A percentile compares a stretch with the other conserved stretches of the same genome.
Conservation (phyloP, 2,329 filamentous ascomycete genomes). For the Fusarium guadeloupense region DNA sequence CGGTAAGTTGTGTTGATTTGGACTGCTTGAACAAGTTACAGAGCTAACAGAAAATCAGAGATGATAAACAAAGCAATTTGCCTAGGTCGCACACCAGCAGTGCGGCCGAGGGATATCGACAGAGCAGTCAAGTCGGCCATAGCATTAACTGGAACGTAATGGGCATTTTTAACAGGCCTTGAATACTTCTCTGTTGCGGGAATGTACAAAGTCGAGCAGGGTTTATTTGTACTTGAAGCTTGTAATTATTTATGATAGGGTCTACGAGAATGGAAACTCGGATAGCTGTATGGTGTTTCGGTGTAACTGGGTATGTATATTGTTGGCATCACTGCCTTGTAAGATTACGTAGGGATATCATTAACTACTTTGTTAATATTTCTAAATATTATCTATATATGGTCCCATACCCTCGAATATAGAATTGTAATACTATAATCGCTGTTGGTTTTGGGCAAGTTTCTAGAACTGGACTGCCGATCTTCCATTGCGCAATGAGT, state of each 20-base stretch:
- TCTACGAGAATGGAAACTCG: not conserved
- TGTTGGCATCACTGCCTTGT: not conserved
- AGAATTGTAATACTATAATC: too few relatives aligned
- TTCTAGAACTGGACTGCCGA: not conserved
- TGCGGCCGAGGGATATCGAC: constrained; percentile 52
- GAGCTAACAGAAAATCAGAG: constrained; percentile 44
- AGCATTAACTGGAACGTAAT: constrained; percentile 11
- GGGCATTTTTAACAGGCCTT: not conserved
- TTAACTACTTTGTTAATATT: not conserved
- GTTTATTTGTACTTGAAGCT: not conserved
- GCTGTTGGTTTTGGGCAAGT: not conserved
- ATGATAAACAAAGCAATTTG: constrained; percentile 50
- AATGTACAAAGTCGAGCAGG: not conserved
- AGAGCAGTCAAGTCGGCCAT: constrained; percentile 41
- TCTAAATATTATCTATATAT: not conserved
- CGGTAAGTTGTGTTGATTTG: constrained; percentile 41
- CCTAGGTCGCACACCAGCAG: constrained; percentile 51
- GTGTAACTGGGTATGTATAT: not conserved
- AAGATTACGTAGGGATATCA: not conserved
- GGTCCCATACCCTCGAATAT: too few relatives aligned
- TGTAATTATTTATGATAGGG: not conserved
- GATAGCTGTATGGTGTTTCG: constrained; percentile 12
- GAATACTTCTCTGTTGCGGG: not conserved
- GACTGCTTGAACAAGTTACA: accelerated
- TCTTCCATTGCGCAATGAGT: constrained; percentile 4